Percentiles rank a stretch among this genome's conserved stretches.
phyloP scores from a whole-genome alignment of 805 yeast species.

The Candida awuae region DNA sequence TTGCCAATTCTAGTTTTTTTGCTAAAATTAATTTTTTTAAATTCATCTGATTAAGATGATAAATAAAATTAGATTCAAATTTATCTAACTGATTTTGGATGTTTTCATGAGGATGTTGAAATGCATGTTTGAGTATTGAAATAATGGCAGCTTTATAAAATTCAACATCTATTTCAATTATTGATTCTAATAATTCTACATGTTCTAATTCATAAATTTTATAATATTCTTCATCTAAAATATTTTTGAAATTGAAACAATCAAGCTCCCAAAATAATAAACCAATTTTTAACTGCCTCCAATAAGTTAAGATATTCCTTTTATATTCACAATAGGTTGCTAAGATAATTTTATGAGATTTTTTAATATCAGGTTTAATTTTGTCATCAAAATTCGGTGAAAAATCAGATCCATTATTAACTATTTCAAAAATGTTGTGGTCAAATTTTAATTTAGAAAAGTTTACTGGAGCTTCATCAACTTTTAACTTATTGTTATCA shows the following conservation, averaged over 20 bases:
- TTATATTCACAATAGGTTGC: slow-evolving; percentile 39
- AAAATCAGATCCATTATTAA: slow-evolving; percentile 6
- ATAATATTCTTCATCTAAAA: slow-evolving; percentile 29
- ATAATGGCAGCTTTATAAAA: slow-evolving; percentile 48
- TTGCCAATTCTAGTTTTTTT: slow-evolving; percentile 46
- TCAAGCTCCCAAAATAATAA: slow-evolving; percentile 47
- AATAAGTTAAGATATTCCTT: slow-evolving; percentile 51
- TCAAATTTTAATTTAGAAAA: slow-evolving; percentile 12
- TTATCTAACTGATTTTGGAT: slow-evolving; percentile 47
- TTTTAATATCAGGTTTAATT: background rate
- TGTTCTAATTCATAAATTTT: slow-evolving; percentile 2
- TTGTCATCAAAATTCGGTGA: background rate
- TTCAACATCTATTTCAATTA: slow-evolving; percentile 56
- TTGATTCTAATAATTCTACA: slow-evolving; percentile 38
- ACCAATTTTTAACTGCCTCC: slow-evolving; percentile 60
- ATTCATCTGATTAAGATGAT: slow-evolving; percentile 34
- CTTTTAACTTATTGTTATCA: background rate
- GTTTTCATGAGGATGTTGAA: slow-evolving; percentile 50
- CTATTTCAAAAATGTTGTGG: slow-evolving; percentile 3
- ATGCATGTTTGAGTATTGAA: slow-evolving; percentile 53
- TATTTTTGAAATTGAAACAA: slow-evolving; percentile 38
- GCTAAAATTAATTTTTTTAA: slow-evolving; percentile 44
- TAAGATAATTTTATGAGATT: slow-evolving; percentile 4
- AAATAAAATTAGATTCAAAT: slow-evolving; percentile 42
- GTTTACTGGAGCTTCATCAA: background rate